These are phyloP conservation scores for Keqinozyma sinolaborantium DNA, from an alignment of 1,139 yeast species.

Conservation along the genomic window DNA sequence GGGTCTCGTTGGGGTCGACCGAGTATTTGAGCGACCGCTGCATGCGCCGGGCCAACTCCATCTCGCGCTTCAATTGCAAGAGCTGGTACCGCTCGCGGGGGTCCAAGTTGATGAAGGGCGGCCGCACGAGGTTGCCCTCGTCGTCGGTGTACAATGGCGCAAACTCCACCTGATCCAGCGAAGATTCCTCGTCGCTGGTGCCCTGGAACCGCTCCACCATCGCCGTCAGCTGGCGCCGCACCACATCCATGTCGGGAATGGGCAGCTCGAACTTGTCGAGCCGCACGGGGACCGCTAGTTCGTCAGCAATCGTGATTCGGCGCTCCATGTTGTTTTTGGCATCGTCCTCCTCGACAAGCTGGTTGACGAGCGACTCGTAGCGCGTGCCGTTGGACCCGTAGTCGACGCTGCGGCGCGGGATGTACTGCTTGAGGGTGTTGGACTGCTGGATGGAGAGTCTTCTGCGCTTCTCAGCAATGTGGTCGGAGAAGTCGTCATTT, in stretches of 20 bases:
- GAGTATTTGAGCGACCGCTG: conserved; percentile 34
- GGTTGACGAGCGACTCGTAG: conserved; percentile 24
- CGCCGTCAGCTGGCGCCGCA: conserved; percentile 15
- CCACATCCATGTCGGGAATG: conserved; percentile 14
- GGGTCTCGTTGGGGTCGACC: conserved; percentile 41
- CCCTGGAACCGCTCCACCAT: conserved; percentile 14
- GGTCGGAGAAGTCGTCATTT: conserved; percentile 8
- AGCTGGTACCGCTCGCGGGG: conserved; percentile 44
- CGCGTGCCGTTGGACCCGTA: conserved; percentile 6
- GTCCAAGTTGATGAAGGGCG: conserved; percentile 45
- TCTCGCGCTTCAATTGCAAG: conserved; percentile 35
- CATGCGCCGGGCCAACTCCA: conserved; percentile 33
- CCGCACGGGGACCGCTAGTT: conserved; percentile 3
- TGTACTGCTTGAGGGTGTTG: conserved; percentile 12
- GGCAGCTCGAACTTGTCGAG: conserved; percentile 14
- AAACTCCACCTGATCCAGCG: conserved; percentile 20
- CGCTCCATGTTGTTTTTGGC: conserved; percentile 29
- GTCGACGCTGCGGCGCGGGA: conserved; percentile 26
- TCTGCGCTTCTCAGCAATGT: conserved; percentile 27
- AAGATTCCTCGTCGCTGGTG: conserved; percentile 3
- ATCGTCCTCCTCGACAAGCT: conserved; percentile 21
- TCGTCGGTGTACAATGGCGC: conserved; percentile 34
- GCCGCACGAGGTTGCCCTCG: conserved; percentile 39
- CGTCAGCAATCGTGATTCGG: conserved; percentile 16
- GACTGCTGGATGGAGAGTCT: conserved; percentile 24